Evolutionary conservation across 2,329 filamentous ascomycete species (phyloP), one percentile per base, ranked within the genome.

Genomic region (Trichoderma atrobrunneum): DNA sequence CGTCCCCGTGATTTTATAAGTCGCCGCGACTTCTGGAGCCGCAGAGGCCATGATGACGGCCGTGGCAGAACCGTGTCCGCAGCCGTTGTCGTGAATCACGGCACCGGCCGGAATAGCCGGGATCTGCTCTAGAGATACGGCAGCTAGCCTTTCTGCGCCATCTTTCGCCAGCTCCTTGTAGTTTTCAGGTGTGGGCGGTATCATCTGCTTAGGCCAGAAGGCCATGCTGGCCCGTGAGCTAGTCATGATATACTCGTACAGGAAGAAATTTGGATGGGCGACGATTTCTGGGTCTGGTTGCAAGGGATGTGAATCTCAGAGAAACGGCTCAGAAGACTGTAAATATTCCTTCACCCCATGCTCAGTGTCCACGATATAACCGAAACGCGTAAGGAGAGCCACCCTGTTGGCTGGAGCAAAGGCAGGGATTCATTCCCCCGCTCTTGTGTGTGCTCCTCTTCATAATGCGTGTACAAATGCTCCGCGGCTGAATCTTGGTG

Each of bases 51-150:
- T 54, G 43, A 70, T 70, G 14, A 18, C 39, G 57, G 67, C 59
- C n/a, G 67, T 70, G 21, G 67, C 57, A 39, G 67, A 59, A 7
- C 67, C 67, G 16, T 48, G 28, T 51, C 67, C 67, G 67, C 67
- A 70, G 36, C 67, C 67, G 43, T 70, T 70, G 67, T 70, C 67
- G 32, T 70, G 67, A 21, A 70, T 70, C 32, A 36, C 34, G 39
- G 67, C 57, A 28, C 67, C 67, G 21, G 30, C 67, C 36, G 57
- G 67, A 24, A 70, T 70, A 7, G 67, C 67, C 57, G 67, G 57
- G 28, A 62, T 62, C 26, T 70, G 67, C 10, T 24, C 39, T 7
- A 70, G 67, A 34, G 67, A 70, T 8, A 70, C 67, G 21, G 67
- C 67, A 16, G 67, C 67, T 21, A 70, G 67, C 28, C 57, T 61